phyloP scores from a whole-genome alignment of 176 grass and related monocot genomes.

The Alopecurus myosuroides region DNA sequence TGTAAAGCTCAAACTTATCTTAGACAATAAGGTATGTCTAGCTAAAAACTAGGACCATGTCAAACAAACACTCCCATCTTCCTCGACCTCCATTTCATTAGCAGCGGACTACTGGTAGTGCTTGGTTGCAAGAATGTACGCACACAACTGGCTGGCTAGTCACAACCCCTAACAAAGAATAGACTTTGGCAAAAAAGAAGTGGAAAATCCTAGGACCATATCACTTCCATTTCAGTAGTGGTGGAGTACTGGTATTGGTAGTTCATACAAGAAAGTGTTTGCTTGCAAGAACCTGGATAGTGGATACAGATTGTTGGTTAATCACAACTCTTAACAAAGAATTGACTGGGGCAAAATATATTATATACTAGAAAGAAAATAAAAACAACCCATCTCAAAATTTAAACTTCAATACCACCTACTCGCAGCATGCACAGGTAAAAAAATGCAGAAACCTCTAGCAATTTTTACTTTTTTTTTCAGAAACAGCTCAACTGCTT shows the following conservation, averaged over 20 bases:
- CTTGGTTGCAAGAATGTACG: background rate
- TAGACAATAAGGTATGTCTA: background rate
- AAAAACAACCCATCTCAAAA: too few relatives aligned
- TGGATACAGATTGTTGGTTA: too few relatives aligned
- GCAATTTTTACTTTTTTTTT: background rate
- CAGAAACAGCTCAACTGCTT: background rate
- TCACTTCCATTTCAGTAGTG: too few relatives aligned
- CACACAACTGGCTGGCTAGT: background rate
- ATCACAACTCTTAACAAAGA: too few relatives aligned
- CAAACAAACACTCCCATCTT: background rate
- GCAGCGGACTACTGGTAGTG: background rate
- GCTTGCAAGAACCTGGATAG: too few relatives aligned
- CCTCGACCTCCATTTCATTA: background rate
- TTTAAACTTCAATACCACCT: background rate
- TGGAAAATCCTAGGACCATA: too few relatives aligned
- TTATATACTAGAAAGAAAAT: too few relatives aligned
- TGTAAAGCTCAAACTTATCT: constrained; percentile 17
- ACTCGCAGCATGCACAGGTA: background rate
- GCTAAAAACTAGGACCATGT: constrained; percentile 5
- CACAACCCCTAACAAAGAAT: background rate
- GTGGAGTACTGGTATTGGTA: too few relatives aligned
- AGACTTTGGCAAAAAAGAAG: too few relatives aligned
- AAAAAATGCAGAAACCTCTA: background rate
- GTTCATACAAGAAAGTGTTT: too few relatives aligned
- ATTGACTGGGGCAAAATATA: too few relatives aligned